A percentile compares a stretch with the other conserved stretches of the same genome.
Conservation (phyloP, 192 early-diverging fungal genomes). For the Backusella macrospora region DNA sequence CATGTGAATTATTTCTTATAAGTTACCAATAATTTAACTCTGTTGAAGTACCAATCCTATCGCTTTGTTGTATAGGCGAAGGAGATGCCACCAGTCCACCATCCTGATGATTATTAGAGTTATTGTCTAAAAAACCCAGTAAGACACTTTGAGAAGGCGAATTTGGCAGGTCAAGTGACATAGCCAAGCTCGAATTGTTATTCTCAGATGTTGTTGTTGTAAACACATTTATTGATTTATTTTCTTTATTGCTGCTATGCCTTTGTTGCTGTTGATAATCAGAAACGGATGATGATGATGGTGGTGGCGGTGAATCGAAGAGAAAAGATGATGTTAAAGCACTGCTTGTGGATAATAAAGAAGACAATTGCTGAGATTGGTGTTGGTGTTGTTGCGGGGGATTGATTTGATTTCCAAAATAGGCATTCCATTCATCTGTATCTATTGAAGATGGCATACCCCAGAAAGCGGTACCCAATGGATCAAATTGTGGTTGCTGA, state of each 20-base stretch:
- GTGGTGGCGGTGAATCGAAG: neutral
- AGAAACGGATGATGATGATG: neutral
- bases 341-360: neutral
- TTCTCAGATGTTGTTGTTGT: neutral
- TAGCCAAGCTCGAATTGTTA: neutral
- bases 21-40: neutral
- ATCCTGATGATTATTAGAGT: neutral
- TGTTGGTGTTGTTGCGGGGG: neutral
- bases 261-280: neutral
- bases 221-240: neutral
- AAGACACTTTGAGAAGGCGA: constrained; percentile 6
- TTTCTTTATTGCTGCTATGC: neutral
- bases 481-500: constrained; percentile 23
- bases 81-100: neutral
- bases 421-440: constrained; percentile 38
- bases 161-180: neutral
- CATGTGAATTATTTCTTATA: neutral
- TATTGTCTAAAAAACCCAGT: neutral
- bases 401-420: constrained; percentile 19
- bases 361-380: neutral
- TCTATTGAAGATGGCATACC: constrained; percentile 26
- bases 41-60: neutral
- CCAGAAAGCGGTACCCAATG: constrained; percentile 29
- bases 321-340: constrained; percentile 2
- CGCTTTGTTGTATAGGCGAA: neutral